Evolutionary conservation across 2,329 filamentous ascomycete genomes (phyloP).

Genomic region (Pseudohalonectria lignicola): DNA sequence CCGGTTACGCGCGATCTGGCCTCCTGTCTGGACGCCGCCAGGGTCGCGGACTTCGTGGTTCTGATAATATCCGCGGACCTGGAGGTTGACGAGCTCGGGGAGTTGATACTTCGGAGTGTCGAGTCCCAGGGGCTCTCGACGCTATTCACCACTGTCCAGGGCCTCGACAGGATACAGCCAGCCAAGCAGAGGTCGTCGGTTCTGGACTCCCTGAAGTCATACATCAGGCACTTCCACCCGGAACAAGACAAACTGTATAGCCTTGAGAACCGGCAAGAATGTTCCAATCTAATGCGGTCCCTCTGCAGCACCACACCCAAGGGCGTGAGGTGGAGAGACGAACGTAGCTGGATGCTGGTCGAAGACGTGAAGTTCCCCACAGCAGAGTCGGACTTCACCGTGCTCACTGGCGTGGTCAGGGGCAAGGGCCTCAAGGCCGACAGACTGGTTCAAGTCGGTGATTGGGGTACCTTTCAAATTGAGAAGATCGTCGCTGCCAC

Average conservation of each 20-base stretch:
- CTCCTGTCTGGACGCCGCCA: conserved; percentile 72
- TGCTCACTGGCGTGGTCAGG: conserved; percentile 76
- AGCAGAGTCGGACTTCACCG: conserved; percentile 41
- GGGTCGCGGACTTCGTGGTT: conserved; percentile 83
- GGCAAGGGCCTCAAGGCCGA: conserved; percentile 84
- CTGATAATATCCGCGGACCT: conserved; percentile 72
- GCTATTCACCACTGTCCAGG: conserved; percentile 74
- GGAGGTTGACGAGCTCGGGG: conserved; percentile 76
- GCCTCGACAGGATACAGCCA: conserved; percentile 66
- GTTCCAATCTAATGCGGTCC: conserved; percentile 79
- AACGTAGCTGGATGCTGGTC: conserved; percentile 88
- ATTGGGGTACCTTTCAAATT: conserved; percentile 90
- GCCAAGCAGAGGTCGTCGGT: conserved; percentile 69
- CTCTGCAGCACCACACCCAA: conserved; percentile 88
- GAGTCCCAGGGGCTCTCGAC: conserved; percentile 94
- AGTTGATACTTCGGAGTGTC: conserved; percentile 74
- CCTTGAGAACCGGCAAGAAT: conserved; percentile 81
- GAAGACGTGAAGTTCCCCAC: conserved; percentile 69
- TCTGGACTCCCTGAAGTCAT: conserved; percentile 75
- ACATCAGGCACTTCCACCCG: conserved; percentile 90
- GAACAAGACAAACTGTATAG: conserved; percentile 84
- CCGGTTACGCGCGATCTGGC: conserved; percentile 63
- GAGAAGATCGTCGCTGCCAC: conserved; percentile 77
- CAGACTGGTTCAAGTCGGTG: conserved; percentile 78
- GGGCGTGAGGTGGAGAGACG: conserved; percentile 90